Percentiles rank a stretch among this genome's conserved stretches.
Conservation (phyloP, 805 yeast species). For the Ogataea minuta region DNA sequence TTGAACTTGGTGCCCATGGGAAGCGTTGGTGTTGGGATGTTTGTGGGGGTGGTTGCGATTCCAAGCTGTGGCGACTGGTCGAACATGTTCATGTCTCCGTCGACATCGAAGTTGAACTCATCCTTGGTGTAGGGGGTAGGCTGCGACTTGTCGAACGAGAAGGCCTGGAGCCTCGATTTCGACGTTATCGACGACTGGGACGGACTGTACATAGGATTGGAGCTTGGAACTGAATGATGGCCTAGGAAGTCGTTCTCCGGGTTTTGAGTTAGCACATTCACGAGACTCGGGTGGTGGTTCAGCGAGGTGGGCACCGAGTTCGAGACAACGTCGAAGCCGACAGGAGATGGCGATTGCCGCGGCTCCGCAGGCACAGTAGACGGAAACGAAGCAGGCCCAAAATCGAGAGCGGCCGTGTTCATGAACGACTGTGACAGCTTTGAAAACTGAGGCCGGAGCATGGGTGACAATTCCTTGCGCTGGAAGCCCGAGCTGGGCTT, state of each 20-base stretch:
- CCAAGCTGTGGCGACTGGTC: constrained; percentile 16
- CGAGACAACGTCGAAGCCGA: constrained; percentile 23
- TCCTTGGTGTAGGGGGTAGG: constrained; percentile 12
- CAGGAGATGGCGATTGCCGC: constrained; percentile 20
- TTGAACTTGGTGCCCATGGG: constrained; percentile 3
- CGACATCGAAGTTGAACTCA: constrained; percentile 26
- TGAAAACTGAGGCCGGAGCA: constrained; percentile 26
- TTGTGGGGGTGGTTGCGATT: constrained; percentile 7
- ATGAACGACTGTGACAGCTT: constrained; percentile 30
- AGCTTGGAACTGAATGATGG: constrained; percentile 3
- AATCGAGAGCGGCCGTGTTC: constrained; percentile 17
- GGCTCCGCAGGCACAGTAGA: constrained; percentile 9
- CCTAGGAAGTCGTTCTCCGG: constrained; percentile 10
- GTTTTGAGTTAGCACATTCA: constrained; percentile 16
- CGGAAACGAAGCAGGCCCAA: constrained; percentile 14
- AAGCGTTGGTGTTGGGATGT: constrained; percentile 1
- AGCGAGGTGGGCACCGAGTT: constrained; percentile 24
- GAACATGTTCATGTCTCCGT: constrained; percentile 31
- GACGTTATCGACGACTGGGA: constrained; percentile 23
- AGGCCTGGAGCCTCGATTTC: constrained; percentile 17
- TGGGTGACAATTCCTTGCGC: constrained; percentile 26
- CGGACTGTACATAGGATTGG: constrained; percentile 23
- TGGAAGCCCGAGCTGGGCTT: constrained; percentile 19
- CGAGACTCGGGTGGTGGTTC: constrained; percentile 24
- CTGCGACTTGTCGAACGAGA: constrained; percentile 14